Evolutionary conservation across 768 basidiomycete genomes (phyloP).

Genomic region (Pleurotus pulmonarius): DNA sequence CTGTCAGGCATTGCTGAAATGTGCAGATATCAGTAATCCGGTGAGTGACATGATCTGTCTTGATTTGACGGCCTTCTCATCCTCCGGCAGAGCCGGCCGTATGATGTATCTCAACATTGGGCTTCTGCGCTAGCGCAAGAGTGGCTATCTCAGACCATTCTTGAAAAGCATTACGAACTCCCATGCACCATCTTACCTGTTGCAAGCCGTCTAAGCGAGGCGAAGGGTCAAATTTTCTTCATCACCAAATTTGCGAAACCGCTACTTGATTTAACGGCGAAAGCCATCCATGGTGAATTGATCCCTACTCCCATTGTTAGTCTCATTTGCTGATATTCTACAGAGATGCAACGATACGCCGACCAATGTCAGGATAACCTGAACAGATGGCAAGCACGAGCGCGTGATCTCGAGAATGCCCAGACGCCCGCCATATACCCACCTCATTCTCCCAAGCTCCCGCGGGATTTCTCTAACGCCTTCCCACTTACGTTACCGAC

Average conservation of each 20-base stretch:
- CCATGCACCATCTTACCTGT: slow-evolving; percentile 52
- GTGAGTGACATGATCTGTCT: slow-evolving; percentile 44
- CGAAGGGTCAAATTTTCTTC: slow-evolving; percentile 85
- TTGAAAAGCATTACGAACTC: slow-evolving; percentile 77
- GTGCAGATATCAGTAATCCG: slow-evolving; percentile 98
- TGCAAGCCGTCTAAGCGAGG: slow-evolving; percentile 55
- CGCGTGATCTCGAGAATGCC: slow-evolving; percentile 33
- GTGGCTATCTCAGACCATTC: slow-evolving; percentile 86
- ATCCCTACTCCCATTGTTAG: neutral
- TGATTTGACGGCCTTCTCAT: slow-evolving; percentile 6
- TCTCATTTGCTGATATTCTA: neutral
- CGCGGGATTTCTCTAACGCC: slow-evolving; percentile 31
- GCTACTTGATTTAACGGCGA: slow-evolving; percentile 70
- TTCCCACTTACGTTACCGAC: slow-evolving; percentile 34
- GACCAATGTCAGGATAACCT: slow-evolving; percentile 70
- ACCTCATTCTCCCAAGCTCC: slow-evolving; percentile 41
- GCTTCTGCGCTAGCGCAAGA: slow-evolving; percentile 84
- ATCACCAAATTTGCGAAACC: slow-evolving; percentile 80
- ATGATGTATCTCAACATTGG: slow-evolving; percentile 91
- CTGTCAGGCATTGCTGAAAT: slow-evolving; percentile 92
- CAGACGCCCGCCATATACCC: slow-evolving; percentile 50
- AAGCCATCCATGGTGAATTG: slow-evolving; percentile 67
- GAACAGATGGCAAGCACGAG: slow-evolving; percentile 58
- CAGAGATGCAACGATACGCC: slow-evolving; percentile 69
- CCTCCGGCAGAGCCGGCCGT: slow-evolving; percentile 74